A percentile compares a stretch with the other conserved stretches of the same genome.
Evolutionary conservation across 73 alveolate genomes (phyloP).

Genomic region (Stentor roeselii): DNA sequence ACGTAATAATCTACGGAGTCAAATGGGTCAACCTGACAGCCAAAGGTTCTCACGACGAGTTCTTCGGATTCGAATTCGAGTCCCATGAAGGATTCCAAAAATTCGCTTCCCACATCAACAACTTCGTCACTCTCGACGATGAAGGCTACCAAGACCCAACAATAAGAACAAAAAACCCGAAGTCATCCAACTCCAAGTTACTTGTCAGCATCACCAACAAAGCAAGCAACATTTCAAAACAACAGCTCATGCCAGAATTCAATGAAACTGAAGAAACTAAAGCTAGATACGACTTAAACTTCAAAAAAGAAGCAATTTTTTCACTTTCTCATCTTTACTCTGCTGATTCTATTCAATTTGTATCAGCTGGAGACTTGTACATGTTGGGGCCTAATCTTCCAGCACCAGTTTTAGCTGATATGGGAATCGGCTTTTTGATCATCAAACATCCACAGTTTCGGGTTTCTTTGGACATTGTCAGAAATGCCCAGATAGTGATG

Average conservation of each 20-base stretch:
- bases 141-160: background rate
- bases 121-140: background rate
- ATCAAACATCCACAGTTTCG: background rate
- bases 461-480: background rate
- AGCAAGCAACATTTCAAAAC: background rate
- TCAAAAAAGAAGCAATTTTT: background rate
- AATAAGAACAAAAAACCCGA: background rate
- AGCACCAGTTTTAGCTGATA: background rate
- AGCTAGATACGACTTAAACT: background rate
- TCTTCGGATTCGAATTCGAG: constrained; percentile 19
- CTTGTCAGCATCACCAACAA: background rate
- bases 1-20: background rate
- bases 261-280: background rate
- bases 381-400: background rate
- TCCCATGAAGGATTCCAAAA: background rate
- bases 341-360: constrained; percentile 9
- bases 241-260: background rate
- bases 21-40: background rate
- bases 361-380: constrained; percentile 24
- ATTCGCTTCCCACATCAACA: background rate
- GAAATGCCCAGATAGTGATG: constrained; percentile 5
- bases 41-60: background rate
- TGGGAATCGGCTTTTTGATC: constrained; percentile 8
- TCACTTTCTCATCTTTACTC: background rate
- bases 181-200: background rate